Percentiles rank a stretch among this genome's conserved stretches.
These are phyloP conservation scores for Leccinum cinnamomeum DNA, from an alignment of 1,284 basidiomycete species.

Conservation along the genomic window DNA sequence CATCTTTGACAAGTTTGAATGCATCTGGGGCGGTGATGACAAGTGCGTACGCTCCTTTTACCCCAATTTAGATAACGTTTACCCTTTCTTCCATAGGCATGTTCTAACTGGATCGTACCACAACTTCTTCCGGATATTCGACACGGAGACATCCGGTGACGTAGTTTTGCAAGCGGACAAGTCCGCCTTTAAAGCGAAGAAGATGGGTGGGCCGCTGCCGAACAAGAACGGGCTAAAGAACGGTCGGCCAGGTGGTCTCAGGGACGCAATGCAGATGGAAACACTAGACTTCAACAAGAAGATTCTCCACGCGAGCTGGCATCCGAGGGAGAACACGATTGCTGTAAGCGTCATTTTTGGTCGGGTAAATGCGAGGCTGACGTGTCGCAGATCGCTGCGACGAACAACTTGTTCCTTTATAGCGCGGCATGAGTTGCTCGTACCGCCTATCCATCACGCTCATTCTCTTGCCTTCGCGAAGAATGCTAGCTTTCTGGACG, in stretches of 20 bases:
- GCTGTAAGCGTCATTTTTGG: conserved; percentile 60
- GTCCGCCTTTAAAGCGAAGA: conserved; percentile 99
- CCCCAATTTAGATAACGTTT: conserved; percentile 3
- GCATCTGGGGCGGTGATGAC: conserved; percentile 94
- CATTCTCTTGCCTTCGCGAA: conserved; percentile 8
- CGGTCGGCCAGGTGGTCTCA: conserved; percentile 64
- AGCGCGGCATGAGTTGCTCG: conserved; percentile 65
- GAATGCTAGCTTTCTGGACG: conserved; percentile 12
- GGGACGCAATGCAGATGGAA: conserved; percentile 88
- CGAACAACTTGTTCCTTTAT: conserved; percentile 91
- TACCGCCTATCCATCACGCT: conserved; percentile 2
- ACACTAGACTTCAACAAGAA: conserved; percentile 99
- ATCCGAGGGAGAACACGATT: conserved; percentile 96
- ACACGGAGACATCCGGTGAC: conserved; percentile 87
- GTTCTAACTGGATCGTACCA: conserved; percentile 98
- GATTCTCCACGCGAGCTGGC: conserved; percentile 97
- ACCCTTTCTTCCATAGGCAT: conserved; percentile 53
- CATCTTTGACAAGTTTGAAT: conserved; percentile 99
- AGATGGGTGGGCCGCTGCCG: conserved; percentile 83
- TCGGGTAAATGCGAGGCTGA: conserved; percentile 10
- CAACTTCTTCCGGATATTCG: conserved; percentile 99
- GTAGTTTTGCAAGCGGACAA: conserved; percentile 98
- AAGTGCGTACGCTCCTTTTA: conserved; percentile 60
- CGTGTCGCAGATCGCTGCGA: conserved; percentile 77
- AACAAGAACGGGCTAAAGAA: conserved; percentile 72